These are phyloP conservation scores for Inga laurina DNA, from an alignment of 306 rosid species.

Conservation along the genomic window DNA sequence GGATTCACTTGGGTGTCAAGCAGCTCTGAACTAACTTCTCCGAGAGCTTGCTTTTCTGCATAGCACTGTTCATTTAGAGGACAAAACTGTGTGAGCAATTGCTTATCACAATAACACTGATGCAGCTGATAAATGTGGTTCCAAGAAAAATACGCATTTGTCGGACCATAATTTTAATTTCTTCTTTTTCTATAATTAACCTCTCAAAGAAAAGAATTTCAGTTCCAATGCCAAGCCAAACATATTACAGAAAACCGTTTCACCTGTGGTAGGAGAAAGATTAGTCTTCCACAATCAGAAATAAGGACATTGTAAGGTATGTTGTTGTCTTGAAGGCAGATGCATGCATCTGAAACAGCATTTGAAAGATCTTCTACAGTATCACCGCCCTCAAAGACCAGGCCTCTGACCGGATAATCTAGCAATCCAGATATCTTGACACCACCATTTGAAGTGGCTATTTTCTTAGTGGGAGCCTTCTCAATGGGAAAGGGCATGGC, in stretches of 20 bases:
- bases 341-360: conserved; percentile 81
- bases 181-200: not conserved
- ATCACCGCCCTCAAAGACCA: conserved; percentile 78
- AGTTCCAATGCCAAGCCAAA: not conserved
- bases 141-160: not conserved
- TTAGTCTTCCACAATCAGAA: conserved; percentile 73
- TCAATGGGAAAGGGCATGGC: conserved; percentile 90
- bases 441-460: conserved; percentile 43
- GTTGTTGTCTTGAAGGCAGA: conserved; percentile 87
- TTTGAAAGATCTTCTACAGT: conserved; percentile 57
- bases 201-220: not conserved
- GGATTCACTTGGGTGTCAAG: conserved; percentile 98
- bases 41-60: conserved; percentile 98
- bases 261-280: conserved; percentile 94
- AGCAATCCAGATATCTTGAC: conserved; percentile 64
- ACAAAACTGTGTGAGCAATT: not conserved
- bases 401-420: conserved; percentile 86
- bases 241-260: not conserved
- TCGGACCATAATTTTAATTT: not conserved
- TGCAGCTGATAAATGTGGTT: not conserved
- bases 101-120: not conserved
- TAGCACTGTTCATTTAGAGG: conserved; percentile 65
- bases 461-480: conserved; percentile 73
- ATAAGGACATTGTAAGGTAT: conserved; percentile 86
- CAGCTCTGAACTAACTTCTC: conserved; percentile 87